Evolutionary conservation across 1,284 basidiomycete genomes (phyloP).

Genomic region (Caloboletus firmus): DNA sequence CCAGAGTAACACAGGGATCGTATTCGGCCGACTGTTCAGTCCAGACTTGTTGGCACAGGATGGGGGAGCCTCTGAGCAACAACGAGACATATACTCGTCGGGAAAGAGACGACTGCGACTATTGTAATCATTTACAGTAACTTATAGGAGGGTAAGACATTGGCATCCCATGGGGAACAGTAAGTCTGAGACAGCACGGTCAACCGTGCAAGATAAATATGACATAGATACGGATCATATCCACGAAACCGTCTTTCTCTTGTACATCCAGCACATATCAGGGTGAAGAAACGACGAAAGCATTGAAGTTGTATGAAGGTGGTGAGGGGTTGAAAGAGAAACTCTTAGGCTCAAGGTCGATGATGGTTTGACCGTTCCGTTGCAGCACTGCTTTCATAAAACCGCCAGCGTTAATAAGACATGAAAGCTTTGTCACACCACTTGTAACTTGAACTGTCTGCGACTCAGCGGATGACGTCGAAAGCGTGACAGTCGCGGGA

Average conservation of each 20-base stretch:
- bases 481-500: constrained; percentile 52
- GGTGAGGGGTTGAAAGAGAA: constrained; percentile 58
- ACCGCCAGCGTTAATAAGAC: constrained; percentile 57
- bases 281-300: constrained; percentile 45
- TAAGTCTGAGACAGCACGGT: neutral
- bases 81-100: too few relatives aligned
- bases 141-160: neutral
- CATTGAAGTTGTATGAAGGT: constrained; percentile 64
- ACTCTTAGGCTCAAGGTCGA: constrained; percentile 47
- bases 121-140: neutral
- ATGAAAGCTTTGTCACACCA: constrained; percentile 66
- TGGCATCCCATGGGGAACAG: neutral
- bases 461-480: constrained; percentile 44
- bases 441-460: constrained; percentile 52
- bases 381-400: constrained; percentile 59
- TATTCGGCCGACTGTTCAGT: too few relatives aligned
- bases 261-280: constrained; percentile 19
- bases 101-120: too few relatives aligned
- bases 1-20: too few relatives aligned
- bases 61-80: too few relatives aligned
- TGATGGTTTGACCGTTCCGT: constrained; percentile 53
- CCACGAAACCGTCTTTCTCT: neutral
- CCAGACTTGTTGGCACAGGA: too few relatives aligned
- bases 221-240: neutral
- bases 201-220: neutral